Conservation (phyloP, 2,329 filamentous ascomycete genomes). For the Fusarium citri region DNA sequence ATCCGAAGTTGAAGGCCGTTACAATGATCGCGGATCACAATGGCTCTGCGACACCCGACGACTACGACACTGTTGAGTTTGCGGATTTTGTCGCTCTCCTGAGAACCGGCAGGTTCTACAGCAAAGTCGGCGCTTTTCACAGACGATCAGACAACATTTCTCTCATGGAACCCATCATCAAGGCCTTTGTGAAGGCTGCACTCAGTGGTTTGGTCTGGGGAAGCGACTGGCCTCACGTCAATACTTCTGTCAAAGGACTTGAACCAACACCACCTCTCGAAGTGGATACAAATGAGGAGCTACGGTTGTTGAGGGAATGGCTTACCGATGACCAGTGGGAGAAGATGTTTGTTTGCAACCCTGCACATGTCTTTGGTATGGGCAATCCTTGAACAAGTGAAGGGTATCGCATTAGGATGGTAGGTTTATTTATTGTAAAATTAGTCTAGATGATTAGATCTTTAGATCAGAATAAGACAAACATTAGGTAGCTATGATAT, state of each 20-base stretch:
- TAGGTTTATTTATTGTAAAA: neutral
- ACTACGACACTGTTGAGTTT: neutral
- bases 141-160: neutral
- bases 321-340: neutral
- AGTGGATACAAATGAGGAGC: neutral
- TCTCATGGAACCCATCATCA: neutral
- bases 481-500: neutral
- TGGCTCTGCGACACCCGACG: neutral
- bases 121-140: constrained; percentile 7
- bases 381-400: neutral
- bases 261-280: neutral
- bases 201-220: neutral
- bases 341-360: constrained; percentile 2
- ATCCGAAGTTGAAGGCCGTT: neutral
- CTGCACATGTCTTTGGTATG: neutral
- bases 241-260: neutral
- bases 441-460: neutral
- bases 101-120: rapidly evolving
- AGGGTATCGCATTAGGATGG: neutral
- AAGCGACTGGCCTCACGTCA: constrained; percentile 17
- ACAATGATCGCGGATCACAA: neutral
- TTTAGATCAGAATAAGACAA: neutral
- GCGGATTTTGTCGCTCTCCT: neutral
- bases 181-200: neutral
- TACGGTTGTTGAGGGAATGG: neutral